Evolutionary conservation across 768 basidiomycete genomes (phyloP).

Genomic region (Pulveroboletus sp.): DNA sequence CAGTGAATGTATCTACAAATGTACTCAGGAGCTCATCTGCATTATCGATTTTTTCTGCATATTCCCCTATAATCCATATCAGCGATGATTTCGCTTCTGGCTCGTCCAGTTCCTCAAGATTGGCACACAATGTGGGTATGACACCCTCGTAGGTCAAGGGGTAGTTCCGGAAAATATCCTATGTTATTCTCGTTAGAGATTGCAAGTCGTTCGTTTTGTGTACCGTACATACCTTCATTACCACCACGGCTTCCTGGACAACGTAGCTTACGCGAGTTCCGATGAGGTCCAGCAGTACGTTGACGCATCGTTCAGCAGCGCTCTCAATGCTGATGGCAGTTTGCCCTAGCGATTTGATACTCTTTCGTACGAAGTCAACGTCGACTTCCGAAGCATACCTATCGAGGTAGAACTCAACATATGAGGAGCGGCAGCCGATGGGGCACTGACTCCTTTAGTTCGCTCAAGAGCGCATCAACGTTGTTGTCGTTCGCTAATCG

Average conservation of each 20-base stretch:
- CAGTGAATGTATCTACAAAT: slow-evolving; percentile 89
- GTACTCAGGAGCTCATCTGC: slow-evolving; percentile 87
- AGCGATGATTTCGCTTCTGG: slow-evolving; percentile 97
- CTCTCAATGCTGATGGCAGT: slow-evolving; percentile 93
- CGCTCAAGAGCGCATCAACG: slow-evolving; percentile 90
- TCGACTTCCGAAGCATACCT: slow-evolving; percentile 98
- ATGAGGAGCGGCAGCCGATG: not conserved
- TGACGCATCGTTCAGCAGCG: slow-evolving; percentile 91
- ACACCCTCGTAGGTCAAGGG: slow-evolving; percentile 95
- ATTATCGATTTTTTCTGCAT: slow-evolving; percentile 96
- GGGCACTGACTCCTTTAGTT: slow-evolving; percentile 84
- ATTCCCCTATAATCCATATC: slow-evolving; percentile 99
- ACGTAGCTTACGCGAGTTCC: slow-evolving; percentile 93
- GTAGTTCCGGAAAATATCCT: slow-evolving; percentile 99
- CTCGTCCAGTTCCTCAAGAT: slow-evolving; percentile 94
- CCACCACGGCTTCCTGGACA: slow-evolving; percentile 96
- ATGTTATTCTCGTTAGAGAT: slow-evolving; percentile 1
- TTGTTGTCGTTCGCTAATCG: slow-evolving; percentile 86
- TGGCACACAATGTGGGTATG: slow-evolving; percentile 91
- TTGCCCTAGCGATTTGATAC: slow-evolving; percentile 94
- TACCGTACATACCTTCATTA: slow-evolving; percentile 77
- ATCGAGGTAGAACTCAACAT: slow-evolving; percentile 2
- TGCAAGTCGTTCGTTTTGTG: too few species aligned
- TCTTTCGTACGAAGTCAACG: slow-evolving; percentile 94
- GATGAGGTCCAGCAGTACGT: slow-evolving; percentile 89